These are phyloP conservation scores for Myriosclerotinia duriaeana DNA, from an alignment of 2,329 filamentous ascomycete genomes.

Conservation along the genomic window DNA sequence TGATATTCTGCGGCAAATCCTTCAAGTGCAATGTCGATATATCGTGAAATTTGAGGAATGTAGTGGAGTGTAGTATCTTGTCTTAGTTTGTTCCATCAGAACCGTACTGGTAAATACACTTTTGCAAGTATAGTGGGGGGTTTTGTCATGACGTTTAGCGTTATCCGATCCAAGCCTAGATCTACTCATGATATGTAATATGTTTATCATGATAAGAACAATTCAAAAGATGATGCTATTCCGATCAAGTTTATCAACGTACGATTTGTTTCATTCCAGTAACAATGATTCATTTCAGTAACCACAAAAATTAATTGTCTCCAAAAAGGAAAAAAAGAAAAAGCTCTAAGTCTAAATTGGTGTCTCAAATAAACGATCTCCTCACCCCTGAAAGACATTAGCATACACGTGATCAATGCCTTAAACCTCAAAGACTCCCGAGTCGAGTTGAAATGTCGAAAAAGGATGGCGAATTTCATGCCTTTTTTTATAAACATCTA, in stretches of 20 bases:
- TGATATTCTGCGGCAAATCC: neutral
- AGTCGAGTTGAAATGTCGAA: neutral
- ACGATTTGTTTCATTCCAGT: neutral
- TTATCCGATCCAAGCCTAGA: constrained; percentile 14
- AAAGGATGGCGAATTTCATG: neutral
- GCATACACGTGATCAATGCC: constrained; percentile 2
- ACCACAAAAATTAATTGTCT: neutral
- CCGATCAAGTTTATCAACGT: neutral
- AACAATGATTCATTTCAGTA: neutral
- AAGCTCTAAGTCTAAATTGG: neutral
- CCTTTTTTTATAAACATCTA: neutral
- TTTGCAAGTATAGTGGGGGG: constrained; percentile 10
- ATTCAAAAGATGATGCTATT: neutral
- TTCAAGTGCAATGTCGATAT: neutral
- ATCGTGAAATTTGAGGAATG: constrained; percentile 7
- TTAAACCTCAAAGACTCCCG: too few species aligned
- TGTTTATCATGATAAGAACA: neutral
- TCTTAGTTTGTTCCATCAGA: neutral
- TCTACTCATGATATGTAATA: too few species aligned
- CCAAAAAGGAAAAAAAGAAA: neutral
- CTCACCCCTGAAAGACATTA: neutral
- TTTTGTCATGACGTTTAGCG: constrained; percentile 13
- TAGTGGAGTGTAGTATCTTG: neutral
- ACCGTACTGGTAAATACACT: neutral
- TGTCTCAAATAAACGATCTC: too few species aligned